Evolutionary conservation across 2,329 filamentous ascomycete genomes (phyloP).

Genomic region (Fusarium dimerum): DNA sequence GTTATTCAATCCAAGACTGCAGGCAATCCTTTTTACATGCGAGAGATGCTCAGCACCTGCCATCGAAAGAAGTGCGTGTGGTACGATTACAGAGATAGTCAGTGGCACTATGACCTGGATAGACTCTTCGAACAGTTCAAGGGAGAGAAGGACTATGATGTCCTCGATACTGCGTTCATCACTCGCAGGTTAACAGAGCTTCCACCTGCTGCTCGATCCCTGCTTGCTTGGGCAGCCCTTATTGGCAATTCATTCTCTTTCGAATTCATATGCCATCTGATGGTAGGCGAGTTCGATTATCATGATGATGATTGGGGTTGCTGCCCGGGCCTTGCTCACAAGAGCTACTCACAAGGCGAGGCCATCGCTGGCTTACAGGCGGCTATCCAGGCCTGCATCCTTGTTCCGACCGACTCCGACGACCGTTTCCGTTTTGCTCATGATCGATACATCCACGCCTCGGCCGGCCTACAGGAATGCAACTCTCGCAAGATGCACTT

Average conservation of each 20-base stretch:
- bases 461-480: conserved; percentile 68
- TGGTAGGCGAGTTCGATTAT: conserved; percentile 73
- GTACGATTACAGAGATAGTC: conserved; percentile 82
- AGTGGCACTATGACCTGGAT: conserved; percentile 86
- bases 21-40: conserved; percentile 88
- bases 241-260: conserved; percentile 85
- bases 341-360: conserved; percentile 62
- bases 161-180: conserved; percentile 81
- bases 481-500: conserved; percentile 84
- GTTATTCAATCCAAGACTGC: conserved; percentile 87
- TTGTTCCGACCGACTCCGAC: conserved; percentile 80
- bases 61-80: conserved; percentile 85
- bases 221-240: conserved; percentile 84
- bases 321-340: conserved; percentile 21
- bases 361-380: conserved; percentile 78
- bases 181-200: conserved; percentile 75
- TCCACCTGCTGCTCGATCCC: conserved; percentile 69
- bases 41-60: conserved; percentile 86
- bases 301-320: conserved; percentile 47
- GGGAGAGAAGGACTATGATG: conserved; percentile 74
- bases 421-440: conserved; percentile 87
- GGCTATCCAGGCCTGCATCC: conserved; percentile 76
- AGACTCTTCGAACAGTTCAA: conserved; percentile 83
- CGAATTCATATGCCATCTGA: conserved; percentile 71
- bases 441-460: conserved; percentile 81